phyloP scores from a whole-genome alignment of 2,329 filamentous ascomycete genomes.

The Coleophoma cylindrospora region DNA sequence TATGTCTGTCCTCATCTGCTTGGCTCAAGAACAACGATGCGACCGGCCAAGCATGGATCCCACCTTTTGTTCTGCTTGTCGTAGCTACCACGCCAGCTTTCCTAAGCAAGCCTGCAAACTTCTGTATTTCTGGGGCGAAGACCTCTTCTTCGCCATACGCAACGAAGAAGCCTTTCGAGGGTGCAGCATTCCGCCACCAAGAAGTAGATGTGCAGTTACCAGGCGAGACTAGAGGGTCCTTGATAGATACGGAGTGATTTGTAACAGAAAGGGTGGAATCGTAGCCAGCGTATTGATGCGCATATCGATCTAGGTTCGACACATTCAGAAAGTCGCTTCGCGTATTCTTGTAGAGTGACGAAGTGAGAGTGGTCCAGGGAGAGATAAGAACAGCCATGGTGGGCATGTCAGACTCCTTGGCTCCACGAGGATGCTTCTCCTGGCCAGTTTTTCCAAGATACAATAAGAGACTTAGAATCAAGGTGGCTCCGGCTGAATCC shows the following conservation, averaged over 20 bases:
- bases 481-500: constrained; percentile 73
- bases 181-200: constrained; percentile 64
- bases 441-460: constrained; percentile 41
- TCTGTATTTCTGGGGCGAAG: constrained; percentile 64
- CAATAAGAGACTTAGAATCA: constrained; percentile 69
- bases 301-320: constrained; percentile 63
- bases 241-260: constrained; percentile 27
- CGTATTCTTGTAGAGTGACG: constrained; percentile 61
- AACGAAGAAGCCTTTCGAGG: constrained; percentile 62
- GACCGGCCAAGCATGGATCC: constrained; percentile 79
- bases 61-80: constrained; percentile 52
- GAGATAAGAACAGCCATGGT: constrained; percentile 70
- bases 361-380: constrained; percentile 70
- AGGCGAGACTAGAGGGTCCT: constrained; percentile 62
- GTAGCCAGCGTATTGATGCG: constrained; percentile 59
- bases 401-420: constrained; percentile 27
- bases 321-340: constrained; percentile 70
- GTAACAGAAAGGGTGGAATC: neutral
- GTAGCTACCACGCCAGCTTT: constrained; percentile 41
- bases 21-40: constrained; percentile 51
- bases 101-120: constrained; percentile 50
- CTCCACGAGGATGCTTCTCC: neutral
- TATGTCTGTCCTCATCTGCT: constrained; percentile 42
- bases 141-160: constrained; percentile 75
- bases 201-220: constrained; percentile 60